These are phyloP conservation scores for Orbilia javanica DNA, from an alignment of 2,329 filamentous ascomycete genomes.

Conservation along the genomic window DNA sequence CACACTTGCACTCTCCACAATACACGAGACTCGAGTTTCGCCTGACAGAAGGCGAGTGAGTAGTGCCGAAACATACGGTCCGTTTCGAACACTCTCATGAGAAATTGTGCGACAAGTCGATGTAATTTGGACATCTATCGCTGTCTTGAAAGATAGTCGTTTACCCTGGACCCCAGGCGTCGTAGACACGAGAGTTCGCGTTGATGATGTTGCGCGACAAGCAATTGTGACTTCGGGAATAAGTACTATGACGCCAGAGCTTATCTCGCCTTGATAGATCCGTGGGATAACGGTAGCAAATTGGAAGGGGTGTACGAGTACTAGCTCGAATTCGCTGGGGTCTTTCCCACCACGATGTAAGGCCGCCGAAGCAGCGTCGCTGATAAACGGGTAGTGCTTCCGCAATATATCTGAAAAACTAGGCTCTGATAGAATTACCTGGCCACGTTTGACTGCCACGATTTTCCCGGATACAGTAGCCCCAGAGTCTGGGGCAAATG, in stretches of 20 bases:
- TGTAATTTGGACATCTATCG: slow-evolving; percentile 44
- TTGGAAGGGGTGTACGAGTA: slow-evolving; percentile 34
- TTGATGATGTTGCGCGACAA: slow-evolving; percentile 34
- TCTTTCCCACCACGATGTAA: slow-evolving; percentile 15
- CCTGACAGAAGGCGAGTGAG: slow-evolving; percentile 24
- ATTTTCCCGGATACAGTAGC: slow-evolving; percentile 4
- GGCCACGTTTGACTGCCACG: neutral
- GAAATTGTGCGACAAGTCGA: slow-evolving; percentile 35
- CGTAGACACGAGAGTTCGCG: slow-evolving; percentile 22
- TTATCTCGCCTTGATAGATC: slow-evolving; percentile 22
- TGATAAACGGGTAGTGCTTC: slow-evolving; percentile 38
- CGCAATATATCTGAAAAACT: slow-evolving; percentile 16
- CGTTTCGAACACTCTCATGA: slow-evolving; percentile 36
- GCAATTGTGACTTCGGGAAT: slow-evolving; percentile 16
- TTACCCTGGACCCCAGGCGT: slow-evolving; percentile 21
- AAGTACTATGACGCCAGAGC: neutral
- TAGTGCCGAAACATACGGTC: slow-evolving; percentile 26
- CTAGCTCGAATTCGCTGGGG: slow-evolving; percentile 15
- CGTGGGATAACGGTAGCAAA: slow-evolving; percentile 17
- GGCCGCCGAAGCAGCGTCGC: slow-evolving; percentile 1
- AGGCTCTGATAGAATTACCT: neutral
- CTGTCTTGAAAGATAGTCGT: slow-evolving; percentile 32
- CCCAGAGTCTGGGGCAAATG: slow-evolving; percentile 19
- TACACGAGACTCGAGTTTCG: slow-evolving; percentile 7
- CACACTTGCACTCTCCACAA: slow-evolving; percentile 19